These are phyloP conservation scores for Litsea cubeba DNA, from an alignment of 164 flowering plant genomes.

Conservation along the genomic window DNA sequence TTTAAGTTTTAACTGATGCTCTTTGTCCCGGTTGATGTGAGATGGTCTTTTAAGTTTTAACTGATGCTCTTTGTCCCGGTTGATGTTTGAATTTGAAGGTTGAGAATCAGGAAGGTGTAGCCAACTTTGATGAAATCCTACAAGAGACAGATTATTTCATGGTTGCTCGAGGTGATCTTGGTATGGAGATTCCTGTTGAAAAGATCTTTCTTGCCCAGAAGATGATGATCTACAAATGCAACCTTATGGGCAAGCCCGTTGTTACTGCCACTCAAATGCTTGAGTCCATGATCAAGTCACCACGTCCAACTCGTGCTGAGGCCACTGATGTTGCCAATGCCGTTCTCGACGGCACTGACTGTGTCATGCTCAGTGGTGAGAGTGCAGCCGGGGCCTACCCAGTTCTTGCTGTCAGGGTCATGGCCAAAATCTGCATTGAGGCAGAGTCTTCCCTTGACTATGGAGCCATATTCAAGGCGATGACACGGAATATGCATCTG, in stretches of 20 bases:
- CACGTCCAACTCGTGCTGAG: constrained; percentile 83
- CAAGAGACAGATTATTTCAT: constrained; percentile 77
- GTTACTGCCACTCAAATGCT: constrained; percentile 93
- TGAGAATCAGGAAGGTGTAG: constrained; percentile 85
- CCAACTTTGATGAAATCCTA: constrained; percentile 79
- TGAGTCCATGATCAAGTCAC: constrained; percentile 85
- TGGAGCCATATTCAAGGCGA: constrained; percentile 63
- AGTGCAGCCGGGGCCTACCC: constrained; percentile 90
- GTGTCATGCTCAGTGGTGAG: constrained; percentile 92
- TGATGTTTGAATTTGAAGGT: constrained; percentile 33
- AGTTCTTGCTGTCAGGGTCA: constrained; percentile 71
- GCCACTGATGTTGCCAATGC: constrained; percentile 91
- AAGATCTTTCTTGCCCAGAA: constrained; percentile 86
- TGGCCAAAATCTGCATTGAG: constrained; percentile 71
- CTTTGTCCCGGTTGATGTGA: neutral
- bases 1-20: neutral
- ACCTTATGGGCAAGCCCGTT: constrained; percentile 73
- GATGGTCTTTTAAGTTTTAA: neutral
- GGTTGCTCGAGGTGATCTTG: constrained; percentile 95
- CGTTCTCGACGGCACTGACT: constrained; percentile 81
- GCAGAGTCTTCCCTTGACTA: constrained; percentile 82
- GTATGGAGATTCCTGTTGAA: constrained; percentile 89
- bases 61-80: neutral
- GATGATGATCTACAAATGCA: constrained; percentile 92
- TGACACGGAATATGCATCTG: constrained; percentile 60